Conservation (phyloP, 352 stramenopile species). For the Pythium coloratum region DNA sequence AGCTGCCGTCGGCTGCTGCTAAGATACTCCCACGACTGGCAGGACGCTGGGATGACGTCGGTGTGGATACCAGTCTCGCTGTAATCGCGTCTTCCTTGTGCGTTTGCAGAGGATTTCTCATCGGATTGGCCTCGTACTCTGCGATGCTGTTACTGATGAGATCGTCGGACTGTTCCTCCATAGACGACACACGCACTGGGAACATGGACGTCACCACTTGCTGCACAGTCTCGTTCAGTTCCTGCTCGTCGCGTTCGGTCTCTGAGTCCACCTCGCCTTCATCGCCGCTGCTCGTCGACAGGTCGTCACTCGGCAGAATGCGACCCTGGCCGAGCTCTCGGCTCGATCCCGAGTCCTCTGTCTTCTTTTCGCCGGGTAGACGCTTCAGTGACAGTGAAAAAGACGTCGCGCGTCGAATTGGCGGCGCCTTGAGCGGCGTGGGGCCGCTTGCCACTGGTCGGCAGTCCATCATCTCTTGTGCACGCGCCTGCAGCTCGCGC, state of each 20-base stretch:
- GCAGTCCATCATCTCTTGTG: conserved; percentile 27
- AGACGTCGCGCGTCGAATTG: conserved; percentile 27
- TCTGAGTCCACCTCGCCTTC: conserved; percentile 40
- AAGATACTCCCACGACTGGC: not conserved
- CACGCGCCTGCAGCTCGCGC: conserved; percentile 47
- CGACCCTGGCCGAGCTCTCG: not conserved
- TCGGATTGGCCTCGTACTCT: conserved; percentile 45
- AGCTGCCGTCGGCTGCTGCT: not conserved
- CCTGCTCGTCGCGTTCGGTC: conserved; percentile 42
- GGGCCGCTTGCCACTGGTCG: not conserved
- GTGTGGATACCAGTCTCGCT: not conserved
- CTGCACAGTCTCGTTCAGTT: conserved; percentile 49
- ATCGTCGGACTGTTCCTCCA: conserved; percentile 38
- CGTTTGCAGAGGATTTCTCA: conserved; percentile 21
- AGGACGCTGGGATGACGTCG: not conserved
- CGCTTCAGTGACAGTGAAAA: conserved; percentile 44
- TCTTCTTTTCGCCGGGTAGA: not conserved
- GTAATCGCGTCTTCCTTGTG: conserved; percentile 10
- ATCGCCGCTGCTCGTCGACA: conserved; percentile 54
- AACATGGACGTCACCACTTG: conserved; percentile 56
- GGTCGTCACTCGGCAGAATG: conserved; percentile 25
- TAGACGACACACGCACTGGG: conserved; percentile 25
- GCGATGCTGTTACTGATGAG: conserved; percentile 46
- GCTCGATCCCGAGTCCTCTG: not conserved
- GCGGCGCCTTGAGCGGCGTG: conserved; percentile 5